Evolutionary conservation across 2,329 filamentous ascomycete genomes (phyloP), one percentile per base, ranked within the genome.

Genomic region (Cladosporium sp.): DNA sequence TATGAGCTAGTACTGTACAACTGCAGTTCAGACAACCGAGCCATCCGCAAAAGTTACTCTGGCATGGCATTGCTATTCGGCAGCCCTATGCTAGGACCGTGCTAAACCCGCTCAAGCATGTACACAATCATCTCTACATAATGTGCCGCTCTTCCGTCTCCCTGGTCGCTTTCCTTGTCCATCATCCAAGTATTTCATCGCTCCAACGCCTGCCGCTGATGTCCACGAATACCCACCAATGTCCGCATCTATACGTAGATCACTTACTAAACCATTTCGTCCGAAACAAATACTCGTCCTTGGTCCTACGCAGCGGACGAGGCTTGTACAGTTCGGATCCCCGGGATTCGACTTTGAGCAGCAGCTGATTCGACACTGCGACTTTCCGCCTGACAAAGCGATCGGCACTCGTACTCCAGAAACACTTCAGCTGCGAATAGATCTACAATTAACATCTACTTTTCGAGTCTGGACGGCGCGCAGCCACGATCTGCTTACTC

Each of bases 401-500:
- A 55, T 45, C 39, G 34, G 19, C 52, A 55, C 34, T 40, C 14
- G 50, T 15, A 28, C 25, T 25, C 51, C 20, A 28, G 22, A 54
- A 54, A 47, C 43, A 47, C 15, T 47, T 47, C 43, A 47, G 43
- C 43, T 47, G 43, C 43, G 15, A 47, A 47, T 47, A n/a, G 49
- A 51, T 51, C 49, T 19, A 8, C 49, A 22, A n/a, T 43, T 43
- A 7, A 22, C 40, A 3, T 37, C 19, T 39, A 19, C 36, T 42
- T 17, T 20, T 47, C 22, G 9, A 20, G 25, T 47, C 17, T 47
- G 2, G 17, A 28, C 28, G n/a, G 43, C 43, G 43, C 15, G 6
- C 15, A 8, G 43, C 22, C 22, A 17, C 7, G 22, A 12, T 7
- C n/a, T 37, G 51, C 51, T 54, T 54, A 54, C 51, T n/a, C 38